These are phyloP conservation scores for Jamesozyma lodderae DNA, from an alignment of 805 yeast genomes.

Conservation along the genomic window DNA sequence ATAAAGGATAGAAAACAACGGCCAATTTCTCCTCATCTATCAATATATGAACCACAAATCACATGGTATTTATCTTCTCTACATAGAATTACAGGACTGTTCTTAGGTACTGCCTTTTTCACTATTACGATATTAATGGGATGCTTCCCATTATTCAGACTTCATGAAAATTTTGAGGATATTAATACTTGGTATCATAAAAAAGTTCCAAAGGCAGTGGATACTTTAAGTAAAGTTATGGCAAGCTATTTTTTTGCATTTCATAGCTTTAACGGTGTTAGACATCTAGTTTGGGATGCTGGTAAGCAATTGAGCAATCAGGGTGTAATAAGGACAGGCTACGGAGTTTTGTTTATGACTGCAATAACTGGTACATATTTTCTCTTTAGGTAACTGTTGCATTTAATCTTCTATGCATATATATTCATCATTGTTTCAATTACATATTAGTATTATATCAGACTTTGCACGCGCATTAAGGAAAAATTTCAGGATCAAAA, in stretches of 20 bases:
- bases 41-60: constrained; percentile 85
- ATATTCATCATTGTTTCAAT: not conserved
- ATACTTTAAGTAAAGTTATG: constrained; percentile 54
- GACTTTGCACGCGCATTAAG: too few relatives aligned
- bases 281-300: constrained; percentile 90
- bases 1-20: constrained; percentile 77
- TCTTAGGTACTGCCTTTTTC: constrained; percentile 70
- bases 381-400: constrained; percentile 19
- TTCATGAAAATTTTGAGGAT: constrained; percentile 27
- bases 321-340: constrained; percentile 89
- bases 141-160: constrained; percentile 43
- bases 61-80: constrained; percentile 72
- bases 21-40: constrained; percentile 84
- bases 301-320: constrained; percentile 68
- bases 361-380: constrained; percentile 49
- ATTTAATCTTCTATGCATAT: not conserved
- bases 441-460: too few relatives aligned
- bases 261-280: constrained; percentile 79
- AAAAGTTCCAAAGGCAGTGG: constrained; percentile 54
- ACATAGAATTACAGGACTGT: constrained; percentile 85
- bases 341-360: constrained; percentile 60
- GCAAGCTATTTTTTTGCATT: constrained; percentile 76
- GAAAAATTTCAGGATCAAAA: too few relatives aligned
- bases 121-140: constrained; percentile 69
- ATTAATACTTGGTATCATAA: constrained; percentile 36